Evolutionary conservation across 805 yeast genomes (phyloP).

Genomic region (Starmerella sp.): DNA sequence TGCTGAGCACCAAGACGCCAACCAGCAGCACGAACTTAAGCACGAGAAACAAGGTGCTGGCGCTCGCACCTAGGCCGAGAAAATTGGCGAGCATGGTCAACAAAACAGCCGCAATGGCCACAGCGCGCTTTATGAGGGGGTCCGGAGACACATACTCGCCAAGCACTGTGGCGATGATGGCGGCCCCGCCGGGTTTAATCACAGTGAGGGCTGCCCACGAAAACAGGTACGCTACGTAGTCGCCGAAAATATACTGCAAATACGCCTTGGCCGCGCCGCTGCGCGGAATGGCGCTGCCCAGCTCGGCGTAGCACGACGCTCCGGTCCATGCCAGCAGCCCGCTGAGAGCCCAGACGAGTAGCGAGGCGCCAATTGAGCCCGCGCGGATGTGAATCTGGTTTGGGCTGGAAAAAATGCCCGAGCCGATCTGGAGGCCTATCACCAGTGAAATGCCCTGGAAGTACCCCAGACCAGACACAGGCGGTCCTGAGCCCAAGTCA

Average conservation of each 20-base stretch:
- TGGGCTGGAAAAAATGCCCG: conserved; percentile 36
- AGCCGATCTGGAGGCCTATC: conserved; percentile 36
- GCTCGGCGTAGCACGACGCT: conserved; percentile 34
- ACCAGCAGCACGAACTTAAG: conserved; percentile 29
- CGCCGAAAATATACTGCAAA: conserved; percentile 30
- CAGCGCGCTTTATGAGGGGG: conserved; percentile 26
- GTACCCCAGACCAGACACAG: conserved; percentile 16
- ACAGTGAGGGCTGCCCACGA: conserved; percentile 33
- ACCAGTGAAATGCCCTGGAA: conserved; percentile 32
- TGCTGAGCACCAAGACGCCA: conserved; percentile 24
- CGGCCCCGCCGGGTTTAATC: conserved; percentile 34
- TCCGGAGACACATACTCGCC: conserved; percentile 29
- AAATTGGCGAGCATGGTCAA: conserved; percentile 25
- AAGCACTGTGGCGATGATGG: conserved; percentile 33
- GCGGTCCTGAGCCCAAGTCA: neutral
- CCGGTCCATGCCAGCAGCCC: conserved; percentile 37
- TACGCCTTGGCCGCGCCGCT: conserved; percentile 36
- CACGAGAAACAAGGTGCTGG: conserved; percentile 28
- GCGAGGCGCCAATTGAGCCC: conserved; percentile 31
- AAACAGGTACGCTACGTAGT: conserved; percentile 30
- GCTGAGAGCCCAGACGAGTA: conserved; percentile 31
- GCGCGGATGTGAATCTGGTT: conserved; percentile 31
- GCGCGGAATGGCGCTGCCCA: conserved; percentile 33
- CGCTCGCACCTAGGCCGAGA: conserved; percentile 28
- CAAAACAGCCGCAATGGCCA: conserved; percentile 27